phyloP scores from a whole-genome alignment of 2,329 filamentous ascomycete genomes.

The Capronia coronata region DNA sequence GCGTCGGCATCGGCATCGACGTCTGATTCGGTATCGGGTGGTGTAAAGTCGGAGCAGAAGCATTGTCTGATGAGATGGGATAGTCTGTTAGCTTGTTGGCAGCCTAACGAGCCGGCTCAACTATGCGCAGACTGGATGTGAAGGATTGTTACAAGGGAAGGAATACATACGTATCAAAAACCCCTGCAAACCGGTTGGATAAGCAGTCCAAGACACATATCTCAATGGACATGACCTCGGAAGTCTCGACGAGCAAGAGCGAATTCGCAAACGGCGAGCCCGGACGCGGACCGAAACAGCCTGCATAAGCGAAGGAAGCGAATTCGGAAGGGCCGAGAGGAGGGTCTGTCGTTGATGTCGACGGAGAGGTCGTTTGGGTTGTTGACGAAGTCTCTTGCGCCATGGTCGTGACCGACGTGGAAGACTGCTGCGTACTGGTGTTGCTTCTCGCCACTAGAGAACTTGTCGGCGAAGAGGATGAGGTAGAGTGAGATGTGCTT shows the following conservation, averaged over 20 bases:
- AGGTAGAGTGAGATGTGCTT: neutral
- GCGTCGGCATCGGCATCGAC: neutral
- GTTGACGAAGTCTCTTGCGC: neutral
- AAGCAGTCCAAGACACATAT: constrained; percentile 16
- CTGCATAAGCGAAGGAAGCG: constrained; percentile 18
- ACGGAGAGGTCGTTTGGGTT: neutral
- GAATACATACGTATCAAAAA: constrained; percentile 18
- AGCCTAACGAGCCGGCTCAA: too few relatives aligned
- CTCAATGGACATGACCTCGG: constrained; percentile 18
- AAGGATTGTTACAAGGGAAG: too few relatives aligned
- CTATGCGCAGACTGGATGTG: too few relatives aligned
- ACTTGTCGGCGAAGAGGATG: neutral
- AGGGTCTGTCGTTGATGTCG: constrained; percentile 1
- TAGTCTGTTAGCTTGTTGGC: neutral
- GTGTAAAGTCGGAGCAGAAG: constrained; percentile 14
- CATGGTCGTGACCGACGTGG: neutral
- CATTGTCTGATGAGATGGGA: constrained; percentile 7
- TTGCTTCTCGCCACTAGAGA: neutral
- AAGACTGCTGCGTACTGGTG: neutral
- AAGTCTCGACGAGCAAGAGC: constrained; percentile 14
- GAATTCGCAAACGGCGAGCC: constrained; percentile 13
- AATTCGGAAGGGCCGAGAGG: constrained; percentile 12
- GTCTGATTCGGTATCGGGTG: neutral
- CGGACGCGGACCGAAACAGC: constrained; percentile 19
- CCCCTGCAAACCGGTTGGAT: constrained; percentile 2